Percentiles rank a stretch among this genome's conserved stretches.
These are phyloP conservation scores for Kondoa subrosea DNA, from an alignment of 768 basidiomycete genomes.

Conservation along the genomic window DNA sequence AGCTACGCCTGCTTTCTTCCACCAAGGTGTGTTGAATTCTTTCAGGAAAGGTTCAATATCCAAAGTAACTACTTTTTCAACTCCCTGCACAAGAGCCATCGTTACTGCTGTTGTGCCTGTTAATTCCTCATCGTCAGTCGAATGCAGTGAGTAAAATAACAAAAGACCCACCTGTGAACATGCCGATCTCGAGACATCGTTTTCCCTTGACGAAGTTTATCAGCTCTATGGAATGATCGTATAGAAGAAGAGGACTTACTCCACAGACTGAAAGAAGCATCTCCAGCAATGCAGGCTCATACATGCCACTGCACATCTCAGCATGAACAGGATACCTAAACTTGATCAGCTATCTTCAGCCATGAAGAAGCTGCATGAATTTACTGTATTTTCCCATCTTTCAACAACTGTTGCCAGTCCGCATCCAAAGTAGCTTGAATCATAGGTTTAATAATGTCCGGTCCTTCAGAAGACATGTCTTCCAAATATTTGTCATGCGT, in stretches of 20 bases:
- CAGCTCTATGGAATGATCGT: neutral
- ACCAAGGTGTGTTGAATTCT: conserved; percentile 19
- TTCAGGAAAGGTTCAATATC: conserved; percentile 24
- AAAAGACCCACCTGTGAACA: conserved; percentile 17
- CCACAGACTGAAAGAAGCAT: conserved; percentile 15
- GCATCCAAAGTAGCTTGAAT: neutral
- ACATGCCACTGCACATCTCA: conserved; percentile 22
- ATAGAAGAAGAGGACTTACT: conserved; percentile 2
- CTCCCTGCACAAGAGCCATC: conserved; percentile 33
- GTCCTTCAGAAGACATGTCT: conserved; percentile 11
- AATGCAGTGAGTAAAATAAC: neutral
- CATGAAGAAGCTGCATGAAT: conserved; percentile 16
- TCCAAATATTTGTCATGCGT: conserved; percentile 21
- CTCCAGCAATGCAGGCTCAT: conserved; percentile 21
- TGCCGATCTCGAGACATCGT: conserved; percentile 22
- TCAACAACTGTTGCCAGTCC: conserved; percentile 7
- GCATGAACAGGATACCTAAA: conserved; percentile 12
- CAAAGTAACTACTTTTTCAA: conserved; percentile 35
- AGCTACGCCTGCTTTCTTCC: conserved; percentile 20
- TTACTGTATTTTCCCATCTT: conserved; percentile 17
- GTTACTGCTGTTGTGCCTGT: conserved; percentile 25
- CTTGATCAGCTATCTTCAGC: conserved; percentile 11
- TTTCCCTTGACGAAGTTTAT: conserved; percentile 12
- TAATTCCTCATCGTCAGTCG: neutral
- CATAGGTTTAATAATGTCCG: conserved; percentile 16